phyloP scores from a whole-genome alignment of 306 rosid species.

The Benincasa hispida region DNA sequence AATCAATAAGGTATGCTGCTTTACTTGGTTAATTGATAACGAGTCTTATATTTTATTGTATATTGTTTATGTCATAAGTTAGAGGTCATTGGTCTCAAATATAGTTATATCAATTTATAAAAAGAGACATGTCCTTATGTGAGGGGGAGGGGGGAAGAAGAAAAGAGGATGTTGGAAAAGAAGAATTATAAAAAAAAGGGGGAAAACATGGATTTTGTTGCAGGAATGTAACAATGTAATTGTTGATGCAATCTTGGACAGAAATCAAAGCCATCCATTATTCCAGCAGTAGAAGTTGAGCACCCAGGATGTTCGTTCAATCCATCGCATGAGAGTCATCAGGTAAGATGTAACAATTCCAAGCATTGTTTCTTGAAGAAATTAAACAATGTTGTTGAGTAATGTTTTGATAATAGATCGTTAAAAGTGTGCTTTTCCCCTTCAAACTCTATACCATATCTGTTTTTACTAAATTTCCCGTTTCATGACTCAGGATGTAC shows the following conservation, averaged over 20 bases:
- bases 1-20: slow-evolving; percentile 43
- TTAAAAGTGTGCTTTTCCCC: background rate
- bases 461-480: background rate
- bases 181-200: background rate
- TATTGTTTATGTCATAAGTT: background rate
- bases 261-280: slow-evolving; percentile 45
- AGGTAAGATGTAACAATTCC: slow-evolving; percentile 29
- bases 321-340: slow-evolving; percentile 70
- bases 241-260: slow-evolving; percentile 7
- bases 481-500: slow-evolving; percentile 47
- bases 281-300: slow-evolving; percentile 93
- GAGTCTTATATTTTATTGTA: background rate
- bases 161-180: background rate
- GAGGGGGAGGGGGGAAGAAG: background rate
- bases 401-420: background rate
- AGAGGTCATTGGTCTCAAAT: background rate
- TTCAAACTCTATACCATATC: background rate
- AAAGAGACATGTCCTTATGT: background rate
- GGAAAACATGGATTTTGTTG: background rate
- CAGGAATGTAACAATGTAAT: background rate
- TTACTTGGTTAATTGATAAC: background rate
- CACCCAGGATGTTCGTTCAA: slow-evolving; percentile 87
- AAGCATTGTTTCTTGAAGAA: background rate
- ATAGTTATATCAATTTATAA: background rate
- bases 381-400: background rate